phyloP scores from a whole-genome alignment of 2,329 filamentous ascomycete genomes.

The Aspergillus viridinutans region DNA sequence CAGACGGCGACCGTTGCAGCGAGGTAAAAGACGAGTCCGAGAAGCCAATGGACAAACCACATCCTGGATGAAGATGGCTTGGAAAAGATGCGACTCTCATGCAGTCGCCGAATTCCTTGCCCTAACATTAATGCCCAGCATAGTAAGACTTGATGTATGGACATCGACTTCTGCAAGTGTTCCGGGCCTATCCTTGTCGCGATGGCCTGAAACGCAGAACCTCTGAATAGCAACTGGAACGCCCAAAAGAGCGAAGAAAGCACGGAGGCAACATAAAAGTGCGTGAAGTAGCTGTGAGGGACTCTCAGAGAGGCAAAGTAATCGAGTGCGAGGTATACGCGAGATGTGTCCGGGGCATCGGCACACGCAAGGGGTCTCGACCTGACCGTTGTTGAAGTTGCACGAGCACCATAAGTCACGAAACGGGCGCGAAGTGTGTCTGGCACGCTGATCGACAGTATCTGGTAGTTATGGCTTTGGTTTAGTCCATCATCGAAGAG shows the following conservation, averaged over 20 bases:
- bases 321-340: slow-evolving; percentile 41
- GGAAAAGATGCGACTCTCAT: slow-evolving; percentile 65
- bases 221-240: slow-evolving; percentile 55
- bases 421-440: slow-evolving; percentile 53
- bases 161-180: slow-evolving; percentile 48
- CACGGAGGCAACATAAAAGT: slow-evolving; percentile 77
- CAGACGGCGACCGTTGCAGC: slow-evolving; percentile 71
- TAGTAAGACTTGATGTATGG: slow-evolving; percentile 58
- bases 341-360: slow-evolving; percentile 9
- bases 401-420: slow-evolving; percentile 57
- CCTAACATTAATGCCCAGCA: slow-evolving; percentile 69
- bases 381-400: slow-evolving; percentile 23
- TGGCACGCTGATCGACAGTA: slow-evolving; percentile 49
- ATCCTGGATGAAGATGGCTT: slow-evolving; percentile 70
- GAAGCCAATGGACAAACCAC: slow-evolving; percentile 77
- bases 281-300: slow-evolving; percentile 82
- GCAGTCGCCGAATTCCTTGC: slow-evolving; percentile 71
- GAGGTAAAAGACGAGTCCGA: slow-evolving; percentile 75
- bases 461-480: slow-evolving; percentile 24
- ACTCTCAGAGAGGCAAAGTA: slow-evolving; percentile 56
- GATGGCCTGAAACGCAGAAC: slow-evolving; percentile 49
- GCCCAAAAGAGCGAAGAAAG: slow-evolving; percentile 70
- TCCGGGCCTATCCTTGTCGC: slow-evolving; percentile 41
- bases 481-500: slow-evolving; percentile 14
- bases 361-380: slow-evolving; percentile 5